These are phyloP conservation scores for Bonia amplexicaulis DNA, from an alignment of 176 grass and related monocot genomes.

Conservation along the genomic window DNA sequence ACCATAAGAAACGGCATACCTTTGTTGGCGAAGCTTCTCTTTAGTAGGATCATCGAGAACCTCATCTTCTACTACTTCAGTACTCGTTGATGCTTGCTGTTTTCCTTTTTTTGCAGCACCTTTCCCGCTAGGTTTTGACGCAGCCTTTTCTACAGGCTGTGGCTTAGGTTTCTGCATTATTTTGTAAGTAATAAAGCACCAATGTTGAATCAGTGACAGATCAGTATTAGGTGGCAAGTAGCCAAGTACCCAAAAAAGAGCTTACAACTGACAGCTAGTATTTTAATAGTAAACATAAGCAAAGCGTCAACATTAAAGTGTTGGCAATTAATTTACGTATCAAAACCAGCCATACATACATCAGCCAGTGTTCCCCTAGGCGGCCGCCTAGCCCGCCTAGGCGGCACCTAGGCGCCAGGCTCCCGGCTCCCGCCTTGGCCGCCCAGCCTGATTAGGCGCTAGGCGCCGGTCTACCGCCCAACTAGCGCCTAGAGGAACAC, in stretches of 20 bases:
- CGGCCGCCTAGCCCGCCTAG: no score
- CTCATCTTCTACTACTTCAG: slow-evolving; percentile 44
- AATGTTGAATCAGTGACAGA: slow-evolving; percentile 7
- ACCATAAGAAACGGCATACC: slow-evolving; percentile 29
- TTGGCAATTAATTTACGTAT: neutral
- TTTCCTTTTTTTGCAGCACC: slow-evolving; percentile 64
- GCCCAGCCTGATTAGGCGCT: no score
- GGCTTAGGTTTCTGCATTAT: slow-evolving; percentile 63
- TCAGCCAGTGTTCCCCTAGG: no score
- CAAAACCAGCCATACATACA: slow-evolving; percentile 12
- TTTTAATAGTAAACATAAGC: neutral
- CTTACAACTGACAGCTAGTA: neutral
- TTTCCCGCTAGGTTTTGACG: slow-evolving; percentile 47
- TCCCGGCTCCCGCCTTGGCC: no score
- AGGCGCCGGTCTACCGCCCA: no score
- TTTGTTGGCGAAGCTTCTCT: slow-evolving; percentile 87
- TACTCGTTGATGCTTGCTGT: slow-evolving; percentile 50
- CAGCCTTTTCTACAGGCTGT: slow-evolving; percentile 36
- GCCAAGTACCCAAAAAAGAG: neutral
- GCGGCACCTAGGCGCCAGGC: no score
- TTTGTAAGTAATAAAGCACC: neutral
- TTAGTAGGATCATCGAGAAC: slow-evolving; percentile 55
- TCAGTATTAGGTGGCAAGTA: neutral
- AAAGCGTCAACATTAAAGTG: neutral
- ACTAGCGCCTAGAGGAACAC: no score